Evolutionary conservation across 805 yeast genomes (phyloP).

Genomic region (Metschnikowia lochheadii): DNA sequence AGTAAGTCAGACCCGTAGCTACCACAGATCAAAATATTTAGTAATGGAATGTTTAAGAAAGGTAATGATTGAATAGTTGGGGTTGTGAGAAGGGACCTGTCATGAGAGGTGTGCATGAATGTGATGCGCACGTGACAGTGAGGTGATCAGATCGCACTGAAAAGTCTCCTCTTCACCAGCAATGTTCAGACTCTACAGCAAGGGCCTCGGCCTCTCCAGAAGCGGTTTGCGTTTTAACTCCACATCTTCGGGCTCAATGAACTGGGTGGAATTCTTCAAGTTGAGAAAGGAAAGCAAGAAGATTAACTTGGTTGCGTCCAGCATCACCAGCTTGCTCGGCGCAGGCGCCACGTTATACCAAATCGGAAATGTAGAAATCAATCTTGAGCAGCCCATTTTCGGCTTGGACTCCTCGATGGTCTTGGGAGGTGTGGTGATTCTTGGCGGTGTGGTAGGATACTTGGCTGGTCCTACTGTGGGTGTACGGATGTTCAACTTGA

Average conservation of each 20-base stretch:
- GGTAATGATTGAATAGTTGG: too few relatives aligned
- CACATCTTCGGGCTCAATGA: slow-evolving; percentile 26
- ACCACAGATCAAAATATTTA: too few relatives aligned
- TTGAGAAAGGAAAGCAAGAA: slow-evolving; percentile 73
- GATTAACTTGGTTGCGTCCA: slow-evolving; percentile 64
- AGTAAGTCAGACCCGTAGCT: too few relatives aligned
- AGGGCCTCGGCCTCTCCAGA: neutral
- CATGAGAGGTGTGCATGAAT: neutral
- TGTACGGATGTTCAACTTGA: slow-evolving; percentile 57
- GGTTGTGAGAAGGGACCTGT: too few relatives aligned
- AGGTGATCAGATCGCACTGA: slow-evolving; percentile 1
- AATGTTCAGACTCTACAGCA: slow-evolving; percentile 1
- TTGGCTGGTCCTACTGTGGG: slow-evolving; percentile 82
- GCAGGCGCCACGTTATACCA: slow-evolving; percentile 67
- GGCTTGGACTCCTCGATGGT: slow-evolving; percentile 90
- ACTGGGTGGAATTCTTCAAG: slow-evolving; percentile 78
- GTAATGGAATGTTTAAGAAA: too few relatives aligned
- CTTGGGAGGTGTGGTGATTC: slow-evolving; percentile 65
- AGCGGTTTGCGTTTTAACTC: slow-evolving; percentile 22
- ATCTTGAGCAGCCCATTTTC: slow-evolving; percentile 77
- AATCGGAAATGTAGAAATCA: slow-evolving; percentile 78
- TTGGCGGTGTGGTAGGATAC: slow-evolving; percentile 74
- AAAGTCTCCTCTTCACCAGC: slow-evolving; percentile 1
- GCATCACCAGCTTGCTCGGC: slow-evolving; percentile 62
- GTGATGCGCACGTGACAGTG: neutral